Percentiles rank a stretch among this genome's conserved stretches.
Conservation (phyloP, 176 grass and related monocot genomes). For the Eremochloa ophiuroides region DNA sequence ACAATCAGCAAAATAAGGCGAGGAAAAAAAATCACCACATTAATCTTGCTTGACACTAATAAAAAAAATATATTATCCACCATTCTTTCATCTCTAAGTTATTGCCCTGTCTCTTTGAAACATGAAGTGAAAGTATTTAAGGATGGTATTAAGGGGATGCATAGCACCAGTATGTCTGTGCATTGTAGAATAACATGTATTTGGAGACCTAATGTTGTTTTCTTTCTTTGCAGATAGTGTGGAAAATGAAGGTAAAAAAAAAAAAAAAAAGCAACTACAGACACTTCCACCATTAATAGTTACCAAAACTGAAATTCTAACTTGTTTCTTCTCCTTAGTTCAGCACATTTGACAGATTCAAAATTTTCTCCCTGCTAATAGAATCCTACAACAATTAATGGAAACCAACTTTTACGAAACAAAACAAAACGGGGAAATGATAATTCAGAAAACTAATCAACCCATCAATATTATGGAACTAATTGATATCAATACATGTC, state of each 20-base stretch:
- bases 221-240: neutral
- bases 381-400: neutral
- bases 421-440: neutral
- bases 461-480: neutral
- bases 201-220: neutral
- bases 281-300: neutral
- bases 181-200: constrained; percentile 1
- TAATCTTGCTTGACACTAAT: neutral
- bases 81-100: neutral
- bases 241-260: neutral
- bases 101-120: neutral
- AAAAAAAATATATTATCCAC: neutral
- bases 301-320: neutral
- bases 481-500: neutral
- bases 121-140: neutral
- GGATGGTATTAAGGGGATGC: neutral
- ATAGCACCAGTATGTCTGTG: neutral
- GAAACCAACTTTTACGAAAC: neutral
- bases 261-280: neutral
- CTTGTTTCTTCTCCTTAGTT: neutral
- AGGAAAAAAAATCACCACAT: neutral
- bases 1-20: neutral
- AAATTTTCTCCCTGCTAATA: neutral
- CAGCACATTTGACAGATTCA: neutral
- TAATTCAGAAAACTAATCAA: neutral